These are phyloP conservation scores for Daldinia vernicosa DNA, from an alignment of 495 filamentous ascomycete genomes.

Conservation along the genomic window DNA sequence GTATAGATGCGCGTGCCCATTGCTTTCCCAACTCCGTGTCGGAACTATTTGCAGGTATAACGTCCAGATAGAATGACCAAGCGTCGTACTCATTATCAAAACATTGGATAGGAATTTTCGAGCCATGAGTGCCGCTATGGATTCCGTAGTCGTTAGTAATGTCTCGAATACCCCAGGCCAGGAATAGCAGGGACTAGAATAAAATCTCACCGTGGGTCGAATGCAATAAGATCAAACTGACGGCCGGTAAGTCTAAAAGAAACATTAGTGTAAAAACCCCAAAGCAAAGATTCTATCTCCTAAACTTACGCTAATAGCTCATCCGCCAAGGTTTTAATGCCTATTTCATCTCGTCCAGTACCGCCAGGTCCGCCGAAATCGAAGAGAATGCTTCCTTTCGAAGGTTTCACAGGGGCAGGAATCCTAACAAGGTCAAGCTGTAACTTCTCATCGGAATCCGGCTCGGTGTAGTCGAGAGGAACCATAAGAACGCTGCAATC, in stretches of 20 bases:
- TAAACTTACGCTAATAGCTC: slow-evolving; percentile 30
- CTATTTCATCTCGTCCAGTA: slow-evolving; percentile 25
- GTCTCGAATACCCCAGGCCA: background rate
- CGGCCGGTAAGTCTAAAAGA: slow-evolving; percentile 46
- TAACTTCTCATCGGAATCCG: slow-evolving; percentile 45
- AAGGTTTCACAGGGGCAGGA: slow-evolving; percentile 43
- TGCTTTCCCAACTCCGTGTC: slow-evolving; percentile 13
- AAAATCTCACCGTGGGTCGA: slow-evolving; percentile 49
- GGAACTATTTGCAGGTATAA: slow-evolving; percentile 3
- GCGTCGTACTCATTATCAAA: slow-evolving; percentile 19
- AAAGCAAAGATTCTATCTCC: background rate
- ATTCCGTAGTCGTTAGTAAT: background rate
- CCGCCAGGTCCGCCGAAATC: slow-evolving; percentile 58
- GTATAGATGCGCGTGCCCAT: slow-evolving; percentile 12
- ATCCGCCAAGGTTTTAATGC: slow-evolving; percentile 5
- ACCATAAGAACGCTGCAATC: slow-evolving; percentile 52
- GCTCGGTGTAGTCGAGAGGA: slow-evolving; percentile 55
- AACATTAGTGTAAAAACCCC: background rate
- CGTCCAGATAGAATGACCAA: slow-evolving; percentile 9
- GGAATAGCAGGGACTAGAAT: background rate
- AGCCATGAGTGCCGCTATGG: slow-evolving; percentile 26
- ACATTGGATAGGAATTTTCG: slow-evolving; percentile 26
- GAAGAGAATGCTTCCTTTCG: slow-evolving; percentile 55
- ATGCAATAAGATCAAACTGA: slow-evolving; percentile 52
- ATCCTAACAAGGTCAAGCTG: slow-evolving; percentile 49